Percentiles rank a stretch among this genome's conserved stretches.
These are phyloP conservation scores for Tinospora cordifolia DNA, from an alignment of 164 flowering plant species.

Conservation along the genomic window DNA sequence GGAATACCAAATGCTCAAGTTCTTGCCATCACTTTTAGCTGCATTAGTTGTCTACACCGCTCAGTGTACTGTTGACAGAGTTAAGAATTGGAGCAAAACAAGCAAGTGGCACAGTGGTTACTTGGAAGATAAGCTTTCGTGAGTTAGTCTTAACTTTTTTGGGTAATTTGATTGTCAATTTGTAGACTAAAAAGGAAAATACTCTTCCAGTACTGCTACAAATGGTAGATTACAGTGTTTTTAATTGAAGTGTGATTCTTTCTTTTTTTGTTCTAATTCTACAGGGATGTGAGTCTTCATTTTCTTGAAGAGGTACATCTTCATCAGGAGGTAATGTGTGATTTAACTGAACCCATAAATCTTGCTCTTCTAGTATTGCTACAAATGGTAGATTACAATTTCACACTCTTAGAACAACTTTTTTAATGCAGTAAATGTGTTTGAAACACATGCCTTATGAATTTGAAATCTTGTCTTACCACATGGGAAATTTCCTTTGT, in stretches of 20 bases:
- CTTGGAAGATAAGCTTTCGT: constrained; percentile 54
- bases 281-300: constrained; percentile 71
- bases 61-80: constrained; percentile 40
- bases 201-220: too few species aligned
- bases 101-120: constrained; percentile 42
- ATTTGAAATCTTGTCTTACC: too few species aligned
- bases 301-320: constrained; percentile 53
- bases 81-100: constrained; percentile 49
- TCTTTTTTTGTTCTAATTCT: constrained; percentile 7
- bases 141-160: constrained; percentile 13
- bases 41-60: constrained; percentile 76
- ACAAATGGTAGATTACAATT: neutral
- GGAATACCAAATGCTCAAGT: constrained; percentile 64
- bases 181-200: neutral
- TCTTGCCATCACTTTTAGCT: constrained; percentile 67
- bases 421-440: too few species aligned
- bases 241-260: neutral
- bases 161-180: neutral
- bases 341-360: neutral
- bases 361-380: neutral
- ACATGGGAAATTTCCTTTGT: too few species aligned
- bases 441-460: too few species aligned
- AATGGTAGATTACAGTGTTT: too few species aligned
- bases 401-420: too few species aligned
- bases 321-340: constrained; percentile 57